Conservation (phyloP, 768 basidiomycete species). For the Boletales sp. region DNA sequence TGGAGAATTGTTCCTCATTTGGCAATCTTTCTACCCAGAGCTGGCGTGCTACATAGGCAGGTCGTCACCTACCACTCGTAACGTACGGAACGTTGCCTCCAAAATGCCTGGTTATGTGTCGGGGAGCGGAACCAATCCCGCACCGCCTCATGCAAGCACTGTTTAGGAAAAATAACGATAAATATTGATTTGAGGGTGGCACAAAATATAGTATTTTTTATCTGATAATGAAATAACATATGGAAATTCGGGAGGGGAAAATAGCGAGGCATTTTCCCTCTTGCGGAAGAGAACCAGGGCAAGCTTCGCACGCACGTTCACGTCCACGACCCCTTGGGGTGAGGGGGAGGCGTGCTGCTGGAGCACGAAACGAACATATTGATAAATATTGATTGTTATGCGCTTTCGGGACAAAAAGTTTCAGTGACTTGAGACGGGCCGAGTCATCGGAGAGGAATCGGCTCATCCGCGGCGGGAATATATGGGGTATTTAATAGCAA, state of each 20-base stretch:
- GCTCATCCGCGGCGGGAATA: background rate
- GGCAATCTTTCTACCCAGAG: constrained; percentile 1
- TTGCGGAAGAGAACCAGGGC: constrained; percentile 11
- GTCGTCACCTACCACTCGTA: constrained; percentile 4
- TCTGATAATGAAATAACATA: constrained; percentile 1
- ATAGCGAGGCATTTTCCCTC: constrained; percentile 9
- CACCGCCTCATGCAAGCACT: background rate
- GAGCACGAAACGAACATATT: background rate
- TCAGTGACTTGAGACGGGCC: background rate
- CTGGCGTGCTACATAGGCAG: background rate
- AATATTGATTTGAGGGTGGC: background rate
- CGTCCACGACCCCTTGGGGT: constrained; percentile 10
- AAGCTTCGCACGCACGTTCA: constrained; percentile 28
- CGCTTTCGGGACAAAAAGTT: background rate
- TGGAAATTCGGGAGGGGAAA: constrained; percentile 7
- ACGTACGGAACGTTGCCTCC: constrained; percentile 5
- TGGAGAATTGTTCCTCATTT: constrained; percentile 1
- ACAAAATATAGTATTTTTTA: constrained; percentile 2
- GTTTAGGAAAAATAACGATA: background rate
- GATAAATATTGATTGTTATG: background rate
- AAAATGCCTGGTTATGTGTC: background rate
- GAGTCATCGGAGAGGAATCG: background rate
- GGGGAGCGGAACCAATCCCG: background rate
- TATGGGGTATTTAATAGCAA: constrained; percentile 12
- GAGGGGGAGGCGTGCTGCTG: constrained; percentile 13